phyloP scores from a whole-genome alignment of 1,284 basidiomycete species.

The Ustilago xerochloae region DNA sequence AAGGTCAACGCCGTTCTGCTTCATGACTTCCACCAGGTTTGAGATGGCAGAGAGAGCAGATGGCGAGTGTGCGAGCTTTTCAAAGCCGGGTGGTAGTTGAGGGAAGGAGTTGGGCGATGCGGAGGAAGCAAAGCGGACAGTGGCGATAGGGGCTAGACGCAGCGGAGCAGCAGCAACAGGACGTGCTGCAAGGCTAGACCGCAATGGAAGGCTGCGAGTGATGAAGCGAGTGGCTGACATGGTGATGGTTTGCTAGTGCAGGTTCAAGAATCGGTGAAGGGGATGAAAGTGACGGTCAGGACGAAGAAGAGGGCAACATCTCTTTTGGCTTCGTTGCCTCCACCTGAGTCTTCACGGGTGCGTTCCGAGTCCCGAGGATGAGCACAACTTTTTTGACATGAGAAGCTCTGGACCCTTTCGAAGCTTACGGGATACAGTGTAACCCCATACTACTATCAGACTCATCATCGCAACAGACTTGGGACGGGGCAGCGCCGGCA shows the following conservation, averaged over 20 bases:
- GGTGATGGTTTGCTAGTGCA: neutral
- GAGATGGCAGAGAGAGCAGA: slow-evolving; percentile 52
- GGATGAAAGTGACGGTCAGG: neutral
- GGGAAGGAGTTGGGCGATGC: slow-evolving; percentile 35
- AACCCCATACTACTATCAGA: too few species aligned
- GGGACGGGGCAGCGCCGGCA: neutral
- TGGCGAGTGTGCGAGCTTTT: slow-evolving; percentile 56
- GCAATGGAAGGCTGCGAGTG: neutral
- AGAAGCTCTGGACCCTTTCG: neutral
- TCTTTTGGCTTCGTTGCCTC: neutral
- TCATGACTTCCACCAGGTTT: slow-evolving; percentile 50
- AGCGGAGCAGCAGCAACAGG: neutral
- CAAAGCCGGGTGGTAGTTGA: slow-evolving; percentile 56
- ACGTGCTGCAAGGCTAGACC: neutral
- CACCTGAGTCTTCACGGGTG: neutral
- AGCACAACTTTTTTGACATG: neutral
- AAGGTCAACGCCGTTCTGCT: slow-evolving; percentile 57
- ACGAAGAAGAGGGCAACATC: neutral
- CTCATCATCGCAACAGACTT: too few species aligned
- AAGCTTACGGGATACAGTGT: too few species aligned
- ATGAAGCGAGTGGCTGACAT: slow-evolving; percentile 12
- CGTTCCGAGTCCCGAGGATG: slow-evolving; percentile 5
- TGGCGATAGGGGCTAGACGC: neutral
- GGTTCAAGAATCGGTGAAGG: neutral
- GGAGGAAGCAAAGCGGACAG: slow-evolving; percentile 27